Evolutionary conservation across 352 stramenopile genomes (phyloP).

Genomic region (Stephanocyclus meneghinianus): DNA sequence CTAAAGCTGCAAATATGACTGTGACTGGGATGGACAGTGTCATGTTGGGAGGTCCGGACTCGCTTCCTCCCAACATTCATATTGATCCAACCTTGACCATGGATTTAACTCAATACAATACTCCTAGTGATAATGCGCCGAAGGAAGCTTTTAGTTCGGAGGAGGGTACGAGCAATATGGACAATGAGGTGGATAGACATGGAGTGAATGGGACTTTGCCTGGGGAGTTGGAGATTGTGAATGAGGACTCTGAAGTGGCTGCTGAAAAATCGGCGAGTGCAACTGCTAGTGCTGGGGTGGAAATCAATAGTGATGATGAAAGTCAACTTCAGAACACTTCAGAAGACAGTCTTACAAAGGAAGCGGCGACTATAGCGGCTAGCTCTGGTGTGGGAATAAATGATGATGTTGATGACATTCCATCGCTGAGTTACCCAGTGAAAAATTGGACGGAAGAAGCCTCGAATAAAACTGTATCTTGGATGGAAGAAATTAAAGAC

Average conservation of each 20-base stretch:
- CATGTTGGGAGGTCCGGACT: neutral
- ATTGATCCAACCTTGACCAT: slow-evolving; percentile 31
- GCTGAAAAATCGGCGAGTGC: neutral
- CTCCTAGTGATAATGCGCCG: neutral
- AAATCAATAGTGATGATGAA: neutral
- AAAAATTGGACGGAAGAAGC: neutral
- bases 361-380: neutral
- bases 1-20: neutral
- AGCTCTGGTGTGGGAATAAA: neutral
- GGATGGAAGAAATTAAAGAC: neutral
- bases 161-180: neutral
- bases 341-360: neutral
- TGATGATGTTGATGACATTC: neutral
- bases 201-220: neutral
- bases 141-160: neutral
- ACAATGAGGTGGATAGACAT: slow-evolving; percentile 8
- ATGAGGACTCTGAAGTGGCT: no score
- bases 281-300: neutral
- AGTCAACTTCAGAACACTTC: neutral
- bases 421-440: neutral
- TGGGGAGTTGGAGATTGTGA: neutral
- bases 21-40: neutral
- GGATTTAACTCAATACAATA: slow-evolving; percentile 35
- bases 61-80: neutral
- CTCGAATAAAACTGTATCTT: neutral